A percentile compares a stretch with the other conserved stretches of the same genome.
Evolutionary conservation across 192 early-diverging fungal genomes (phyloP).

Genomic region (Coemansia sp.): DNA sequence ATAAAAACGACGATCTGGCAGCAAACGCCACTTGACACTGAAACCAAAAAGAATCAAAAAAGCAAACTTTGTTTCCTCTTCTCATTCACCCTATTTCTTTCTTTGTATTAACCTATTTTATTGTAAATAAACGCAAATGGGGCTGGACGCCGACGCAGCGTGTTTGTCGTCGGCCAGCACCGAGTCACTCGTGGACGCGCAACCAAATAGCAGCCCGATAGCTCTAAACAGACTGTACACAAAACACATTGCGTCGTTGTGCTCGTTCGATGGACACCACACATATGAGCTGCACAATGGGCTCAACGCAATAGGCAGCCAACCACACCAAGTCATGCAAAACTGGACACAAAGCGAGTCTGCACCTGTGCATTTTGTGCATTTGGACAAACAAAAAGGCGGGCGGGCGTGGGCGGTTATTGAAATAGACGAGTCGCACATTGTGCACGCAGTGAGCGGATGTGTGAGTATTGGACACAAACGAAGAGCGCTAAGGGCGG

Average conservation of each 20-base stretch:
- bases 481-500: slow-evolving; percentile 7
- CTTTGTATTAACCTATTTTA: too few species aligned
- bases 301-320: slow-evolving; percentile 2
- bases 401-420: slow-evolving; percentile 8
- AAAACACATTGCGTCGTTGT: slow-evolving; percentile 11
- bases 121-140: too few species aligned
- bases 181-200: slow-evolving; percentile 6
- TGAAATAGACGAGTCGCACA: slow-evolving; percentile 29
- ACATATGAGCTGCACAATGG: slow-evolving; percentile 10
- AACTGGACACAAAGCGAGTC: background rate
- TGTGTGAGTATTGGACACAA: slow-evolving; percentile 1
- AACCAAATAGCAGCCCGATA: slow-evolving; percentile 21
- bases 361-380: background rate
- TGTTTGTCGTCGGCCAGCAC: slow-evolving; percentile 14
- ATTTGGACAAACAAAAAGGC: background rate
- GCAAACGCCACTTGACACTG: too few species aligned
- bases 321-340: background rate
- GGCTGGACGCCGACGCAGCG: background rate
- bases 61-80: too few species aligned
- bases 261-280: slow-evolving; percentile 8
- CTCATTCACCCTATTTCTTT: too few species aligned
- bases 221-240: slow-evolving; percentile 15
- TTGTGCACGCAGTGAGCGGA: slow-evolving; percentile 10
- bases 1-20: too few species aligned
- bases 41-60: too few species aligned